Base-by-base conservation (phyloP, 2,329 filamentous ascomycete species). In the Chaetothyriales sp. region DNA sequence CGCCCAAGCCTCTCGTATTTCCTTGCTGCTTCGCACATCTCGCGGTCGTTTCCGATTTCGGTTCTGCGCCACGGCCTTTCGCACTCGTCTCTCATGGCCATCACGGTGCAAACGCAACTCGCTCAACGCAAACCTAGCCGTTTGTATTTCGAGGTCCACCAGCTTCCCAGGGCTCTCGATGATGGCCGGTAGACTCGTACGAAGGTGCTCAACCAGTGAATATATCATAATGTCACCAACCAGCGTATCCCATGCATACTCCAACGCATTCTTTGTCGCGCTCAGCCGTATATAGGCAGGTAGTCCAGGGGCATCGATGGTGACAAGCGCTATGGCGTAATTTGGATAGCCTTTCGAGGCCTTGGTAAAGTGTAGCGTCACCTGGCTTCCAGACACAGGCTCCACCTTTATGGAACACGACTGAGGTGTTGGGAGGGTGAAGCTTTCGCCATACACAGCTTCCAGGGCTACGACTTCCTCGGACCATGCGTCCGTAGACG, bases 261-360 rank as follows among this genome's bases (percentile, higher is more conserved):
- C 73, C 4, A 95, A 71, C 1, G 83, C 81, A 66, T 85, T 82
- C 60, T 86, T 83, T 61, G 92, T 80, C 40, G 95, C 82, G 62
- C 89, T 95, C 9, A 98, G 74, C 55, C 90, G 86, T 63, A 97
- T 94, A 63, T 98, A 95, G 2, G 92, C 88, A 18, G 92, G 92
- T 40, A 61, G n/a, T n/a, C 54, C 48, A 19, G 51, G 47, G 10
- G 97, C 76, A 9, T 79, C 69, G 49, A 78, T 77, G 22, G 81
- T 75, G 8, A 94, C 77, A 1, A 82, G 73, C 70, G 80, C 67
- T 66, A 78, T 61, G 62, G 75, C 67, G 10, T 28, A 49, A 13
- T 40, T 28, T 1, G 92, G 92, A 66, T 97, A 98, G 47, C 77
- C 66, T 13, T 64, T 73, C 2, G 77, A 77, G 1, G 87, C 81